Base-by-base conservation (phyloP, 345 rosid genomes). In the Rhodamnia argentea region DNA sequence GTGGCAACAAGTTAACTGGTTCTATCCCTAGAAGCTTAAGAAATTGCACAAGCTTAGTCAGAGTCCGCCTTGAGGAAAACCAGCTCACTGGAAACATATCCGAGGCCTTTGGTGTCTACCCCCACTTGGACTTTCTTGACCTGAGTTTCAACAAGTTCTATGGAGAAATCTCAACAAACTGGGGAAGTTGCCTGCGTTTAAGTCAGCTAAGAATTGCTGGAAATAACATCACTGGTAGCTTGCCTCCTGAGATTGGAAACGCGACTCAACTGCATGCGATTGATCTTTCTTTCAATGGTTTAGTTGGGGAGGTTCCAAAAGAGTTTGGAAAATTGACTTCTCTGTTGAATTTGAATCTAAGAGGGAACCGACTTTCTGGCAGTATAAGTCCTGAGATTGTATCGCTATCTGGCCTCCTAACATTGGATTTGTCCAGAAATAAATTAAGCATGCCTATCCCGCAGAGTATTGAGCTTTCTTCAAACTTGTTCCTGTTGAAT, bases 391-490 rank as follows among this genome's bases (percentile, higher is more conserved):
- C 26, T 3, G 90, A 90, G 54, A 7, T 93, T 9, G 85, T 88
- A 20, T 50, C 32, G 23, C 83, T 91, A 14, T 12, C 82, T 4
- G 2, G 54, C 14, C 89, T 92, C 0, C 40, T n/a, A 82, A 15
- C 6, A 22, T 86, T 92, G 22, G 88, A 89, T 81, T 55, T 92
- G 20, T 88, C 94, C 0, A 18, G n/a, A 27, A 93, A 92, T 64
- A 58, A 18, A 70, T 52, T 86, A 15, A 86, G 37, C 78, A 84
- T 83, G 40, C 22, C 62, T 50, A 83, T 87, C 13, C 44, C 22
- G 0, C 13, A 4, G 18, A 58, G 26, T 32, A 56, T 74, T 6
- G 75, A 40, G 50, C 13, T 18, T 52, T 37, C 57, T 58, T 91
- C 52, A 82, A 58, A 10, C 90, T 44, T 86, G 20, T 4, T 20